phyloP scores from a whole-genome alignment of 495 filamentous ascomycete genomes.

The Hyaloscypha finlandica region DNA sequence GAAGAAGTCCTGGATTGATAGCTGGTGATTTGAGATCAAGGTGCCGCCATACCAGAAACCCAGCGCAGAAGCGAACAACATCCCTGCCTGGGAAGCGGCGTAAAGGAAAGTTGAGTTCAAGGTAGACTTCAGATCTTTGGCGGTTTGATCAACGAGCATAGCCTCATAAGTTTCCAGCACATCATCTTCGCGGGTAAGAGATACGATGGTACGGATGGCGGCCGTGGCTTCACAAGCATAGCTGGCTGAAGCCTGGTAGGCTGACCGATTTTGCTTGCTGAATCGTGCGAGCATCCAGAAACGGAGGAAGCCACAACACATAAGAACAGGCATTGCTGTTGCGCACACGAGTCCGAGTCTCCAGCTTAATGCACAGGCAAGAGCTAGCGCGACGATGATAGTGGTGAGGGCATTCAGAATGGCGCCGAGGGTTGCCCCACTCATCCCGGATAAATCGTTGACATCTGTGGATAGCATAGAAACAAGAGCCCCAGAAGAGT shows the following conservation, averaged over 20 bases:
- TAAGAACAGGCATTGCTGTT: slow-evolving; percentile 43
- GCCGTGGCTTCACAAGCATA: slow-evolving; percentile 55
- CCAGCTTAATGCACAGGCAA: slow-evolving; percentile 64
- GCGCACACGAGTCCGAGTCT: slow-evolving; percentile 58
- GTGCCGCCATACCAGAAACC: slow-evolving; percentile 68
- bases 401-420: slow-evolving; percentile 45
- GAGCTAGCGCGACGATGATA: slow-evolving; percentile 48
- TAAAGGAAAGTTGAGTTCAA: slow-evolving; percentile 56
- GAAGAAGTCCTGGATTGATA: slow-evolving; percentile 60
- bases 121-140: slow-evolving; percentile 54
- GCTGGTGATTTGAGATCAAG: slow-evolving; percentile 44
- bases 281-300: slow-evolving; percentile 45
- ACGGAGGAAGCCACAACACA: slow-evolving; percentile 10
- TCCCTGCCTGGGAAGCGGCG: slow-evolving; percentile 54
- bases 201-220: slow-evolving; percentile 58
- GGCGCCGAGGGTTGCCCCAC: slow-evolving; percentile 15
- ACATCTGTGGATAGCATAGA: slow-evolving; percentile 58
- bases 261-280: background rate
- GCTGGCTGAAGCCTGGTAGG: slow-evolving; percentile 40
- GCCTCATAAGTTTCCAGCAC: slow-evolving; percentile 6
- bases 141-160: slow-evolving; percentile 52
- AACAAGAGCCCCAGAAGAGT: slow-evolving; percentile 62
- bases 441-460: slow-evolving; percentile 43
- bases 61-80: slow-evolving; percentile 61
- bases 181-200: slow-evolving; percentile 50